These are phyloP conservation scores for Cryptococcus wingfieldii DNA, from an alignment of 1,284 basidiomycete species.

Conservation along the genomic window DNA sequence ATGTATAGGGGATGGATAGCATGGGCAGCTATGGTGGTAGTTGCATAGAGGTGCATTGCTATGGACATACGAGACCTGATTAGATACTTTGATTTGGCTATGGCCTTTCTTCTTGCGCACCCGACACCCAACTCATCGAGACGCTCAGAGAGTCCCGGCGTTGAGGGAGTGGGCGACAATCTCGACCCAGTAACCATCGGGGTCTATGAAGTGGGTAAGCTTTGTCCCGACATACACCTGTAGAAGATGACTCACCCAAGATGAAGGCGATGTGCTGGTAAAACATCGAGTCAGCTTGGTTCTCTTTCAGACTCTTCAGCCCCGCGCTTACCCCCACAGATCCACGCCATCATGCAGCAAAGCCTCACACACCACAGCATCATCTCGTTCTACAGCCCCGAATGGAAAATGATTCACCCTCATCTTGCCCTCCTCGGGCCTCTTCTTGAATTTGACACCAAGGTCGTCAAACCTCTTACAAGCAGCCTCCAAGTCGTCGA, in stretches of 20 bases:
- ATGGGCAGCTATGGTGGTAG: not conserved
- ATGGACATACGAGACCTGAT: too few species aligned
- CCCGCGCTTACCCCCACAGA: not conserved
- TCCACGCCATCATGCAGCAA: not conserved
- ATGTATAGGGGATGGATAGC: too few species aligned
- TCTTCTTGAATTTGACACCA: constrained; percentile 85
- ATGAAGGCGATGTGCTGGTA: constrained; percentile 63
- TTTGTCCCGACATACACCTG: constrained; percentile 24
- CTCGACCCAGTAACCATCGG: constrained; percentile 54
- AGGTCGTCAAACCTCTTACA: constrained; percentile 78
- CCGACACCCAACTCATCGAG: too few species aligned
- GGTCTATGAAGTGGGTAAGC: constrained; percentile 11
- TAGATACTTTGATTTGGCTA: too few species aligned
- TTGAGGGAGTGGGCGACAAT: constrained; percentile 39
- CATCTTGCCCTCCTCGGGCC: constrained; percentile 80
- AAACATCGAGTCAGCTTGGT: not conserved
- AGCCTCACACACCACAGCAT: not conserved
- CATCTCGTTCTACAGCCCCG: not conserved
- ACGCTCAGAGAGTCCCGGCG: not conserved
- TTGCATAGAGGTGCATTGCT: not conserved
- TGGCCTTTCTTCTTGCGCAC: too few species aligned
- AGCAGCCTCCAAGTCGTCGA: constrained; percentile 76
- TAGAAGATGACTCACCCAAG: constrained; percentile 46
- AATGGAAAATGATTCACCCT: constrained; percentile 54
- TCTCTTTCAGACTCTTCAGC: not conserved